Evolutionary conservation across 2,329 filamentous ascomycete species (phyloP), one percentile per base, ranked within the genome.

Genomic region (Fusarium irregulare): DNA sequence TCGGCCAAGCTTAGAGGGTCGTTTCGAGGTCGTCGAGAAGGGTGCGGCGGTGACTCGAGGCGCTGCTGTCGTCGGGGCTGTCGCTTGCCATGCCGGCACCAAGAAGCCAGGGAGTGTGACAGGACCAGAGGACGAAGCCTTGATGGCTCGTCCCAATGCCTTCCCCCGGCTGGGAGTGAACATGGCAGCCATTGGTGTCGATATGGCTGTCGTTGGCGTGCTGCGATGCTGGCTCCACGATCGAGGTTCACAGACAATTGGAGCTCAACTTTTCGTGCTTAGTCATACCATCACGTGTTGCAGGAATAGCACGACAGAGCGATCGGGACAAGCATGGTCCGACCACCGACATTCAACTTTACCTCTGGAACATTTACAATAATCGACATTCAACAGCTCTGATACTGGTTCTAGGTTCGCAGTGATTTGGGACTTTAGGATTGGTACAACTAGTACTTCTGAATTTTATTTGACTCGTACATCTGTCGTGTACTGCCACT

Each of bases 1-100:
- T 74, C 89, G 87, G 74, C 96, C 96, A 68, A 99, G 91, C 85
- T 98, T 96, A 46, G 95, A 98, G 61, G 85, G 82, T 73, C 86
- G 85, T 77, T 82, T 81, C 56, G 88, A 78, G 45, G 93, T 91
- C 44, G 89, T 90, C 60, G 92, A 94, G 84, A 98, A 98, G 18
- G 57, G 66, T 25, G 69, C 73, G 23, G 59, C 44, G 68, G 68
- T 56, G 50, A 67, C 42, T 57, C 68, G 68, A 82, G 82, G 76
- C 86, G 84, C 70, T 80, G 79, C 40, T 80, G 76, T 59, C 81
- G 68, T 71, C 80, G 57, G 71, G 54, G 56, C 48, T 50, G 61
- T 64, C 51, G 81, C 69, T 76, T 88, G 88, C 81, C 93, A 90
- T 49, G 91, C 89, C 14, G 92, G 92, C 16, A 93, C 83, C 50